Conservation (phyloP, 2,329 filamentous ascomycete species). For the Calonectria pauciramosa region DNA sequence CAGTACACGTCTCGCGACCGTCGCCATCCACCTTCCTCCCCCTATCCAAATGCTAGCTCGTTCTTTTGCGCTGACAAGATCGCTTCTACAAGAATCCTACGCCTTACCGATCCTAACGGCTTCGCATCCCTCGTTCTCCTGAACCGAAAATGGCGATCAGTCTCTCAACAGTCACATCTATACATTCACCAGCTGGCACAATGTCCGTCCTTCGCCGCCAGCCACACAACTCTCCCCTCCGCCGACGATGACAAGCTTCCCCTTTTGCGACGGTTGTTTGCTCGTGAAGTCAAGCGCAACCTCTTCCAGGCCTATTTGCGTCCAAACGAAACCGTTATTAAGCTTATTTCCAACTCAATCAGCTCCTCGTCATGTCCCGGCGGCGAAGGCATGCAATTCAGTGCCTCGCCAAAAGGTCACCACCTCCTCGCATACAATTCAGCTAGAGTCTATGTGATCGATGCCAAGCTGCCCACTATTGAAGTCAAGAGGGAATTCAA, state of each 20-base stretch:
- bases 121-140: conserved; percentile 77
- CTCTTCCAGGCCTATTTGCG: conserved; percentile 82
- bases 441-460: conserved; percentile 84
- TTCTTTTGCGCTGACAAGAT: conserved; percentile 33
- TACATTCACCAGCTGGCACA: conserved; percentile 73
- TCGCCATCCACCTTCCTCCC: not conserved
- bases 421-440: conserved; percentile 87
- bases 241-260: conserved; percentile 66
- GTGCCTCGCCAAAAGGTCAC: conserved; percentile 80
- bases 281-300: conserved; percentile 80
- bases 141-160: conserved; percentile 75
- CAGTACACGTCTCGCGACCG: conserved; percentile 2
- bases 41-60: not conserved
- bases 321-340: conserved; percentile 79
- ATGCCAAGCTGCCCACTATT: conserved; percentile 72
- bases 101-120: conserved; percentile 70
- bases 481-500: conserved; percentile 83
- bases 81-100: conserved; percentile 66
- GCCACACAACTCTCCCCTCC: conserved; percentile 57
- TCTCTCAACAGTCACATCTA: conserved; percentile 74
- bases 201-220: conserved; percentile 71
- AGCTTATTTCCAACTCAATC: conserved; percentile 85
- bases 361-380: conserved; percentile 87
- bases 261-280: conserved; percentile 75
- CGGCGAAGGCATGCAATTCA: conserved; percentile 89